Conservation (phyloP, 129 eudicot genomes). For the Helianthus tuberosus region DNA sequence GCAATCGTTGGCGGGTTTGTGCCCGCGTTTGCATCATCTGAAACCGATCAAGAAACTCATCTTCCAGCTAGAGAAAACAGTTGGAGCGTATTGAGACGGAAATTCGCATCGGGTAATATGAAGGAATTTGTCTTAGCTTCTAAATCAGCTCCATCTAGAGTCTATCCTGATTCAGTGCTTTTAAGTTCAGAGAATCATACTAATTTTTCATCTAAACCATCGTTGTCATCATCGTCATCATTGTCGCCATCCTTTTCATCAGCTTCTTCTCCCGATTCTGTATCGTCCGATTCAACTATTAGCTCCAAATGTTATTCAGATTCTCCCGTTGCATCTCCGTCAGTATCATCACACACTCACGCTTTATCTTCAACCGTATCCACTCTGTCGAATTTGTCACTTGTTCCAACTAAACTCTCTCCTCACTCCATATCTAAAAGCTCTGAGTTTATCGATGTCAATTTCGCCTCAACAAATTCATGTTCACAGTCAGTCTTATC, state of each 20-base stretch:
- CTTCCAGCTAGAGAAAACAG: conserved; percentile 81
- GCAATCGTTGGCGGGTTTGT: conserved; percentile 76
- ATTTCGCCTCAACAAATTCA: conserved; percentile 47
- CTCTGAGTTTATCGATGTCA: conserved; percentile 64
- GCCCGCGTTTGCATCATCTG: conserved; percentile 77
- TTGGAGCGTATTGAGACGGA: conserved; percentile 80
- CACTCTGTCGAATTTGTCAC: conserved; percentile 53
- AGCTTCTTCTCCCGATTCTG: conserved; percentile 62
- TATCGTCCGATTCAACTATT: conserved; percentile 65
- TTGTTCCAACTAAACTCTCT: conserved; percentile 59
- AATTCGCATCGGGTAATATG: conserved; percentile 66
- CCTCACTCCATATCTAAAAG: conserved; percentile 64
- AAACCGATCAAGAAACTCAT: conserved; percentile 67
- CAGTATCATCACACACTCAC: conserved; percentile 27
- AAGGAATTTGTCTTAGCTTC: conserved; percentile 70
- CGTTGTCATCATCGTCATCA: conserved; percentile 37
- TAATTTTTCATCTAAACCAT: conserved; percentile 27
- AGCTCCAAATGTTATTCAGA: conserved; percentile 59
- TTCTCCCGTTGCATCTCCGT: conserved; percentile 59
- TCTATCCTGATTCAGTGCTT: conserved; percentile 53
- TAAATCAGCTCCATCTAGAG: conserved; percentile 46
- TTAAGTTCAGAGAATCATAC: conserved; percentile 20
- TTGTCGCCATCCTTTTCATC: conserved; percentile 46
- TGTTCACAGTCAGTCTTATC: conserved; percentile 35
- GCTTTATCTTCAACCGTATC: conserved; percentile 40